These are phyloP conservation scores for Diospyros lotus DNA, from an alignment of 148 eudicot genomes.

Conservation along the genomic window DNA sequence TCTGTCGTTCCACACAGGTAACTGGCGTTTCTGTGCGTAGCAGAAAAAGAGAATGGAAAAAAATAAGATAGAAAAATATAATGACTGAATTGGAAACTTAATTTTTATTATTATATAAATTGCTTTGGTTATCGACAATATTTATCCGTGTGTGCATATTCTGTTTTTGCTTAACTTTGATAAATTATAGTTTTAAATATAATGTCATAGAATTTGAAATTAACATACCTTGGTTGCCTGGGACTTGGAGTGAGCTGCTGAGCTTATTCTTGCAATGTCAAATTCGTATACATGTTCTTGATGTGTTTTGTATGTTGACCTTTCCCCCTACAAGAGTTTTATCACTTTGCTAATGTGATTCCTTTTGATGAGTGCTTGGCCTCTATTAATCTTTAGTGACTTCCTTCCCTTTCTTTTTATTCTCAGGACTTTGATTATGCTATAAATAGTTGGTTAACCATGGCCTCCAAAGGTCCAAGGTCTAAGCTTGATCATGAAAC, in stretches of 20 bases:
- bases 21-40: no score
- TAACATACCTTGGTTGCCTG: neutral
- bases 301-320: neutral
- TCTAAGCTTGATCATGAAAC: slow-evolving; percentile 91
- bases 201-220: no score
- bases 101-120: no score
- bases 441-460: slow-evolving; percentile 24
- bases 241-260: slow-evolving; percentile 3
- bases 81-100: no score
- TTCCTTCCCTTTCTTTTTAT: neutral
- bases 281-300: neutral
- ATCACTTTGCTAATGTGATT: neutral
- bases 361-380: neutral
- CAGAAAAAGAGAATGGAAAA: no score
- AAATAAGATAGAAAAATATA: no score
- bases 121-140: no score
- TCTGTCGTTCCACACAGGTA: no score
- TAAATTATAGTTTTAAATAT: no score
- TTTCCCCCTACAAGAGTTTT: neutral
- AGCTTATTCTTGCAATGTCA: neutral
- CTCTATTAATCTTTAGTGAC: neutral
- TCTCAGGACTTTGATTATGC: slow-evolving; percentile 15
- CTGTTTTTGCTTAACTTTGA: no score
- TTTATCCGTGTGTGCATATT: no score
- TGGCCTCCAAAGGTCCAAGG: slow-evolving; percentile 99